Conservation (phyloP, 495 filamentous ascomycete species). For the Neurospora sp. region DNA sequence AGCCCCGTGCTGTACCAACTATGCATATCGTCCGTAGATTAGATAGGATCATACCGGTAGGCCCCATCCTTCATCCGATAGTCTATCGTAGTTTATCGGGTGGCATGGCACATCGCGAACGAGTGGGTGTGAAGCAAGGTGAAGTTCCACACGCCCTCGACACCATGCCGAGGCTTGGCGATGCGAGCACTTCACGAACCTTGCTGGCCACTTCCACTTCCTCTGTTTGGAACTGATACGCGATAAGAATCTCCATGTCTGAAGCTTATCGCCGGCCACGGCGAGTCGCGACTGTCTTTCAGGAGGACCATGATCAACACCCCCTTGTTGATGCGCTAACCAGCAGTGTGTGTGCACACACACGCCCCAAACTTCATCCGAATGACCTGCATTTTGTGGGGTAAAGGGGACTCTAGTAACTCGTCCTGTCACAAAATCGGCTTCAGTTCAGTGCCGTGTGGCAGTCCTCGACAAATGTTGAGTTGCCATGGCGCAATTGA, state of each 20-base stretch:
- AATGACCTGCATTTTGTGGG: background rate
- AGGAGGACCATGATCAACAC: background rate
- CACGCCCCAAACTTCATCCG: background rate
- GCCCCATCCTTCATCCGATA: background rate
- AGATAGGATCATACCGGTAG: background rate
- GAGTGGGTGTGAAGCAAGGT: background rate
- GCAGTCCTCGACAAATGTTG: background rate
- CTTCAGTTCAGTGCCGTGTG: background rate
- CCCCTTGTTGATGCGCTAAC: background rate
- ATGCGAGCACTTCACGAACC: background rate
- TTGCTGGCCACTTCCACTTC: background rate
- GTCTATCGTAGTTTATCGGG: background rate
- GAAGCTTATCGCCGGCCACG: background rate
- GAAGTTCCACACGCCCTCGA: background rate
- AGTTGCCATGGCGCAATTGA: background rate
- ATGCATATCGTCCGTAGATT: background rate
- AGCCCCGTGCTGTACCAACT: background rate
- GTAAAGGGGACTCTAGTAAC: background rate
- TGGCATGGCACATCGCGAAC: background rate
- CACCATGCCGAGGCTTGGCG: background rate
- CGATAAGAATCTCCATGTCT: background rate
- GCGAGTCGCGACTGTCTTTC: background rate
- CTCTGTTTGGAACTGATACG: background rate
- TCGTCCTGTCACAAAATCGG: background rate
- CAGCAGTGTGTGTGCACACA: background rate